These are phyloP conservation scores for Hypoxylon intermedium DNA, from an alignment of 495 filamentous ascomycete species.

Conservation along the genomic window DNA sequence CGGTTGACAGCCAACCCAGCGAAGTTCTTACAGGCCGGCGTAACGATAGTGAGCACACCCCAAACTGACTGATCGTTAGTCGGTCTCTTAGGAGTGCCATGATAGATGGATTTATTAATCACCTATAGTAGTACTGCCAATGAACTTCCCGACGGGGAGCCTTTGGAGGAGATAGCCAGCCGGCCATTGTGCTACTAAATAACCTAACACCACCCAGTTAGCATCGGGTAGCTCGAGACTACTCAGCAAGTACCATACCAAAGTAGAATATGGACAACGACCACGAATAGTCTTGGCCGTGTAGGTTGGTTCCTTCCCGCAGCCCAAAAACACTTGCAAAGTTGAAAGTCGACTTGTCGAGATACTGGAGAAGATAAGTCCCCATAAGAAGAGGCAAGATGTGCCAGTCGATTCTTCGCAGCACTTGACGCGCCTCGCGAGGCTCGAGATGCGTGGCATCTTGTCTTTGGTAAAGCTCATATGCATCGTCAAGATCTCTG, in stretches of 20 bases:
- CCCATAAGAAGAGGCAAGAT: constrained; percentile 64
- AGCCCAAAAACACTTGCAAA: constrained; percentile 67
- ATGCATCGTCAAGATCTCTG: constrained; percentile 54
- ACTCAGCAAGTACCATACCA: constrained; percentile 42
- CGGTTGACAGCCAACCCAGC: constrained; percentile 57
- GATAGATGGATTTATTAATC: not conserved
- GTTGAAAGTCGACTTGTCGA: constrained; percentile 67
- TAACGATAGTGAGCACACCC: constrained; percentile 54
- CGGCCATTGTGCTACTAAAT: constrained; percentile 60
- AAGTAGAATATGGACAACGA: constrained; percentile 65
- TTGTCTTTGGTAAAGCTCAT: constrained; percentile 53
- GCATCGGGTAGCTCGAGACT: not conserved
- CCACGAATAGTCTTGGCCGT: constrained; percentile 67
- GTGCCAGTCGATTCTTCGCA: constrained; percentile 62
- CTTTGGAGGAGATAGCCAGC: constrained; percentile 61
- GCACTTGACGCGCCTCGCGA: constrained; percentile 55
- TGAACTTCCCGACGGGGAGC: constrained; percentile 61
- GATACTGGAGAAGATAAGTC: constrained; percentile 63
- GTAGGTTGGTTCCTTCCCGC: constrained; percentile 57
- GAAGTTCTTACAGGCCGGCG: constrained; percentile 59
- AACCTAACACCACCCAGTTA: constrained; percentile 28
- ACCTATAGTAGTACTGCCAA: constrained; percentile 48
- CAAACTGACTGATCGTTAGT: constrained; percentile 34
- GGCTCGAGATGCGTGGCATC: constrained; percentile 48
- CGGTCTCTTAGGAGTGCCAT: not conserved